Evolutionary conservation across 306 rosid species (phyloP), one percentile per base, ranked within the genome.

Genomic region (Acacia acuminata): DNA sequence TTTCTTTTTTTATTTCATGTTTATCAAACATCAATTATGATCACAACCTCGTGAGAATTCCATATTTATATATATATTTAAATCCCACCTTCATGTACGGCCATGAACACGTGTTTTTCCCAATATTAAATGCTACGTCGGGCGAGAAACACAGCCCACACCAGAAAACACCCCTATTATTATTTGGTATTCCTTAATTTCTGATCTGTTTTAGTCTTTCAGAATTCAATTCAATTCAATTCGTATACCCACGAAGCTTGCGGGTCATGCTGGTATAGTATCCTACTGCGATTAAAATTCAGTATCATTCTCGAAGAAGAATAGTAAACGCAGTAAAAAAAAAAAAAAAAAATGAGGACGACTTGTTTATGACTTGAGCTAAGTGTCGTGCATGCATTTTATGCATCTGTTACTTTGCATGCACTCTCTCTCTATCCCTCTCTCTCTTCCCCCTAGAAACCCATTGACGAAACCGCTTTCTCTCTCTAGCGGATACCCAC

Each of bases 381-480:
- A 77, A 73, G 89, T 91, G 97, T 94, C 97, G 95, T 95, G 98
- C 98, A 95, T 95, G 98, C 98, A 95, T 90, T 93, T 93, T 91
- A 93, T 93, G 97, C 92, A 84, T 85, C 92, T 87, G 87, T 86
- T 87, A 84, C 89, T 86, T 93, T 94, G 98, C 98, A 94, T 94
- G 98, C 97, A 94, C 85, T 88, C 86, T 88, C 89, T 74, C 2
- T 40, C 24, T 17, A 36, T 51, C 5, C 24, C 75, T 86, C 92
- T 86, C 88, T 85, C 89, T 43, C 44, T 38, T 61, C 76, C 53
- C 86, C 81, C 79, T 67, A 75, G 51, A 43, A 30, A 50, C 75
- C 76, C 79, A 77, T 77, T 25, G 72, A 81, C 77, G 65, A 71
- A 44, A 86, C 71, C 88, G 84, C 81, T 84, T 88, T 89, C 88